phyloP scores from a whole-genome alignment of 2,329 filamentous ascomycete species.

The Fusarium sublunatum region DNA sequence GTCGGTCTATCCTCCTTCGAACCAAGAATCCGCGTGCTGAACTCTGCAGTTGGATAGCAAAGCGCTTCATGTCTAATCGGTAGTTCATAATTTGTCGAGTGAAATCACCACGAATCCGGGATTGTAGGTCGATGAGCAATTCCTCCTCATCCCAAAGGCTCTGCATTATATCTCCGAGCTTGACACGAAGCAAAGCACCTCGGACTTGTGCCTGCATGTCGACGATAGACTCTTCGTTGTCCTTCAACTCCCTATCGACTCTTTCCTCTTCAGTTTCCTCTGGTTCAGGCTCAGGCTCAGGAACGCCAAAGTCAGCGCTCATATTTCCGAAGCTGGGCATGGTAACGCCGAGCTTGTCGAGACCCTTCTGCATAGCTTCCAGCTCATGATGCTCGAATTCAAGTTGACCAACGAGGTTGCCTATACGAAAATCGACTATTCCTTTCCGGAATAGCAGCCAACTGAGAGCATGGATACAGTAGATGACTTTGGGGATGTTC shows the following conservation, averaged over 20 bases:
- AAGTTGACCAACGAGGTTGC: constrained; percentile 94
- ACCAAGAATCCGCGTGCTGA: constrained; percentile 79
- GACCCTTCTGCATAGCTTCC: constrained; percentile 94
- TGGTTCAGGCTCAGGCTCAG: constrained; percentile 78
- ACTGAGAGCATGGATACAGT: constrained; percentile 96
- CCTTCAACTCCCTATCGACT: constrained; percentile 81
- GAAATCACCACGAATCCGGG: constrained; percentile 88
- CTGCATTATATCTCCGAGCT: constrained; percentile 86
- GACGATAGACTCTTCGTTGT: constrained; percentile 76
- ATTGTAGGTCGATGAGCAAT: constrained; percentile 82
- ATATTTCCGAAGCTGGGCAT: constrained; percentile 99
- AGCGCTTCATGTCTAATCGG: constrained; percentile 82
- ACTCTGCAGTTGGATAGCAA: constrained; percentile 84
- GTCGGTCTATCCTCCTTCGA: constrained; percentile 70
- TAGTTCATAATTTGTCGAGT: constrained; percentile 85
- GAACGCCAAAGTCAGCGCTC: constrained; percentile 90
- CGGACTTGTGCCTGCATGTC: constrained; percentile 90
- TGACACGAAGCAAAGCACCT: constrained; percentile 81
- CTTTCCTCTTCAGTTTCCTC: constrained; percentile 92
- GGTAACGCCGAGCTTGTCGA: constrained; percentile 92
- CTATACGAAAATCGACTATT: constrained; percentile 94
- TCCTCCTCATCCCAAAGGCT: constrained; percentile 87
- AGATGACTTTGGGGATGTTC: constrained; percentile 98
- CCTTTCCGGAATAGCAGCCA: constrained; percentile 97
- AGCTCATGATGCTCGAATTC: constrained; percentile 98